Conservation (phyloP, 192 early-diverging fungal genomes). For the Fimicolochytrium jonesii region DNA sequence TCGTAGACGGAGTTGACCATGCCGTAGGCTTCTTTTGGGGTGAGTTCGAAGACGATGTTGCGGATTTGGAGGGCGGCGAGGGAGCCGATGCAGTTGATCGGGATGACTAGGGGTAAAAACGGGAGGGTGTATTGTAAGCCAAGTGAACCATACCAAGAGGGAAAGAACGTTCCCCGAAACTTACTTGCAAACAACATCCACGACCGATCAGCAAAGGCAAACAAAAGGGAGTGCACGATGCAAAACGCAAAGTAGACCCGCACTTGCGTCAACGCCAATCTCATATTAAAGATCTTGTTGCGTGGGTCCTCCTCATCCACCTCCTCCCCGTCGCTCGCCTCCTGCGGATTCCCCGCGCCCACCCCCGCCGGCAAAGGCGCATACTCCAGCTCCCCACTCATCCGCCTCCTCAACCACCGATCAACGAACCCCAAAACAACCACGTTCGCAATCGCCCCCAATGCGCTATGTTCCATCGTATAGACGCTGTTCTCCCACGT, state of each 20-base stretch:
- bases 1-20: neutral
- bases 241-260: neutral
- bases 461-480: neutral
- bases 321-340: neutral
- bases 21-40: neutral
- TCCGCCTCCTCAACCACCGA: too few species aligned
- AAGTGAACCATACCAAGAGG: too few species aligned
- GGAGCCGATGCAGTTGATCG: neutral
- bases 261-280: too few species aligned
- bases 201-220: neutral
- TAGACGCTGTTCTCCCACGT: constrained; percentile 16
- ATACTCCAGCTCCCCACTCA: too few species aligned
- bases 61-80: neutral
- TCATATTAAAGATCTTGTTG: too few species aligned
- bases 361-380: too few species aligned
- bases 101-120: neutral
- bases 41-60: neutral
- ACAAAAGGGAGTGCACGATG: neutral
- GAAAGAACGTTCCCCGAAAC: too few species aligned
- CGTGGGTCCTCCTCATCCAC: neutral
- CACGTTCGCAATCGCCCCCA: neutral
- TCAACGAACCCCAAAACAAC: neutral
- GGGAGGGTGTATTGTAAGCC: too few species aligned
- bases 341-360: too few species aligned
- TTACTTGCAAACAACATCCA: constrained; percentile 4